Percentiles rank a stretch among this genome's conserved stretches.
These are phyloP conservation scores for Lepidium sativum DNA, from an alignment of 345 rosid genomes.

Conservation along the genomic window DNA sequence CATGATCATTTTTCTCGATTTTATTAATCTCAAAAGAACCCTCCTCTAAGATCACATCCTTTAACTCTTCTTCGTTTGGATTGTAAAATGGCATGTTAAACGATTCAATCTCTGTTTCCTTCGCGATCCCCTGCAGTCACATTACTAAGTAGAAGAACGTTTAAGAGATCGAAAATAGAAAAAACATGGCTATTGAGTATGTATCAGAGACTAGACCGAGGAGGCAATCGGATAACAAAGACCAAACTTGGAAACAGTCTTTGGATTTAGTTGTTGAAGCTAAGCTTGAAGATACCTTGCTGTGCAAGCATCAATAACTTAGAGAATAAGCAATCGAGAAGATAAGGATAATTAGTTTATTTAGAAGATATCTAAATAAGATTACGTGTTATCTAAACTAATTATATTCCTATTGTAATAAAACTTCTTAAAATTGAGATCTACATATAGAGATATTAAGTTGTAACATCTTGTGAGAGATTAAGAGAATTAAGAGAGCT, in stretches of 20 bases:
- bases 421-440: too few relatives aligned
- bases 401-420: too few relatives aligned
- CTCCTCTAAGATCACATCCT: conserved; percentile 12
- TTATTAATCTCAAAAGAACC: conserved; percentile 27
- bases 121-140: conserved; percentile 22
- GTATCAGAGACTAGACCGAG: conserved; percentile 32
- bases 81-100: conserved; percentile 30
- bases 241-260: conserved; percentile 15
- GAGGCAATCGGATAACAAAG: conserved; percentile 23
- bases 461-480: too few relatives aligned
- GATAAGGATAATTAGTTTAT: too few relatives aligned
- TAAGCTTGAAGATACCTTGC: too few relatives aligned
- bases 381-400: too few relatives aligned
- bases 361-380: too few relatives aligned
- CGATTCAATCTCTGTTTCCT: conserved; percentile 18
- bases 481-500: too few relatives aligned
- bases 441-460: too few relatives aligned
- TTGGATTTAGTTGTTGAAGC: conserved; percentile 20
- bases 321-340: too few relatives aligned
- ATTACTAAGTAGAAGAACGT: background rate
- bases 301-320: too few relatives aligned
- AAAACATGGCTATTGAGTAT: too few relatives aligned
- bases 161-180: background rate
- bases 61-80: conserved; percentile 23
- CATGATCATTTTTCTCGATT: conserved; percentile 4